Evolutionary conservation across 768 basidiomycete genomes (phyloP), one percentile per base, ranked within the genome.

Genomic region (Myochromella boudieri): DNA sequence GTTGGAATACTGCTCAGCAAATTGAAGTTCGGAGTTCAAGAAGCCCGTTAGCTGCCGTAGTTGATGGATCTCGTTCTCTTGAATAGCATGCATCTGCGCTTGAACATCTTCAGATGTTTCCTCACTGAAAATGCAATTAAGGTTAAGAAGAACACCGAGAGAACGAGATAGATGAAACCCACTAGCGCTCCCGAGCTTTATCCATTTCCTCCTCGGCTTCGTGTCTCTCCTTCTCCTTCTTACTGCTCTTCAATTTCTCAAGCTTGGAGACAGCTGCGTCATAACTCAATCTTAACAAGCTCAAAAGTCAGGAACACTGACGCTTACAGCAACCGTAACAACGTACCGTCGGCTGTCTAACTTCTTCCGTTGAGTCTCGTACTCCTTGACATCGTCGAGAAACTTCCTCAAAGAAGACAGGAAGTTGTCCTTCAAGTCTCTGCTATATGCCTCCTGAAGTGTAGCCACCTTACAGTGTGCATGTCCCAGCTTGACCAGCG

Each of bases 131-230:
- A 37, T 45, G 3, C 53, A 46, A 45, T 44, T 24, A 53, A 29
- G 28, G 10, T 39, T 25, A 14, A 14, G 17, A 21, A 42, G 40
- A 1, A 3, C n/a, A 41, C 45, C 28, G 22, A 21, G 37, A 18
- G 4, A 24, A 14, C 3, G 18, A 2, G 31, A 42, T 21, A 37
- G 22, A 28, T 42, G 6, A 46, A 52, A 63, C 83, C 57, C 60
- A 93, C 91, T 89, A 93, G 59, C 91, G 82, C 36, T 82, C 67
- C 51, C 80, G 80, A 10, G 87, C 82, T 25, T 73, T 74, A 34
- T 85, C 79, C 51, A 89, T 68, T 57, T 95, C 94, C 21, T 91
- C 87, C 53, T 95, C 89, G 1, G 89, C 85, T 39, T 90, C 91
- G 11, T 74, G 65, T 37, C 65, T 77, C 26, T 92, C 91, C 62